Percentiles rank a stretch among this genome's conserved stretches.
Evolutionary conservation across 495 filamentous ascomycete genomes (phyloP).

Genomic region (Trichoderma asperelloides): DNA sequence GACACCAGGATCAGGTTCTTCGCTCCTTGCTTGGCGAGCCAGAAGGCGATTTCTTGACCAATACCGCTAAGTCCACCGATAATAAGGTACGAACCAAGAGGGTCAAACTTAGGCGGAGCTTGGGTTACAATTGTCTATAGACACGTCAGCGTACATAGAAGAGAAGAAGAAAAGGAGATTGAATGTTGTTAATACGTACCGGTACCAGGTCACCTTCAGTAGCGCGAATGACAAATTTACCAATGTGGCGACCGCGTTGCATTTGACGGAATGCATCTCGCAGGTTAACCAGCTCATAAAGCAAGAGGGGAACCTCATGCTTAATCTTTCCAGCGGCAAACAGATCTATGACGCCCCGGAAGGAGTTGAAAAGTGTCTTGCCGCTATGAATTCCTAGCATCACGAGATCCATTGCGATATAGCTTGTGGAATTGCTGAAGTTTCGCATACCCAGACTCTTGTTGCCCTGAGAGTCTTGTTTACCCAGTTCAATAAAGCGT

Average conservation of each 20-base stretch:
- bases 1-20: conserved; percentile 34
- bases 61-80: conserved; percentile 39
- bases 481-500: conserved; percentile 47
- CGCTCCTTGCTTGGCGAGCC: conserved; percentile 41
- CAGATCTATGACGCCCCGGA: conserved; percentile 17
- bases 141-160: neutral
- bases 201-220: neutral
- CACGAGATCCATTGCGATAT: conserved; percentile 34
- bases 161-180: neutral
- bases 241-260: conserved; percentile 42
- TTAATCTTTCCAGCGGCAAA: conserved; percentile 22
- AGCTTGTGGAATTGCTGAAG: conserved; percentile 31
- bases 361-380: neutral
- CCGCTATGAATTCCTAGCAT: conserved; percentile 18
- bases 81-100: conserved; percentile 37
- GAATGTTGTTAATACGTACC: neutral
- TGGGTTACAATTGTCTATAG: neutral
- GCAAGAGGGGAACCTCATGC: conserved; percentile 25
- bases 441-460: conserved; percentile 30
- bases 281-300: conserved; percentile 29
- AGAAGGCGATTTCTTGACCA: conserved; percentile 35
- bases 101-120: conserved; percentile 10
- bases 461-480: conserved; percentile 18
- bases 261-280: conserved; percentile 37
- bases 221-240: conserved; percentile 44